Evolutionary conservation across 306 rosid species (phyloP), one percentile per base, ranked within the genome.

Genomic region (Luffa aegyptiaca): DNA sequence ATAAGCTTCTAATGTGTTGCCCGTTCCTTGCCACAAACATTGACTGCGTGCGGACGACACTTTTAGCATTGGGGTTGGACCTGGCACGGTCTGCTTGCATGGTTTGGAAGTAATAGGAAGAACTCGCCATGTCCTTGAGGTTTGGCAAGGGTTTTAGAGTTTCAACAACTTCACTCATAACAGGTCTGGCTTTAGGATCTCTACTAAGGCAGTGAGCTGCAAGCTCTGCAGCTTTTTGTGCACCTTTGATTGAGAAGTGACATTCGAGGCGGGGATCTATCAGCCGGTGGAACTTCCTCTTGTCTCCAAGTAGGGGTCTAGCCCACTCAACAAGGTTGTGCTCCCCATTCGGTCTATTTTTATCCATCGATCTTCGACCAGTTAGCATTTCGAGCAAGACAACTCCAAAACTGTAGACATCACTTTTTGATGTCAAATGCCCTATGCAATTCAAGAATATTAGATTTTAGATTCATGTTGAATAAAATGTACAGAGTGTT

Each of bases 271-370:
- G 94, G 16, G 96, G 91, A 80, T 95, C 99, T 35, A 95, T 89
- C 76, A 95, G 80, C 82, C 87, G 89, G 88, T 69, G 89, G 86
- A 92, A 87, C 88, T 82, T 83, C 82, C 93, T 90, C 85, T 88
- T 85, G 85, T 95, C 96, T 55, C 89, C 91, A 11, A 95, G 90
- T 39, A 89, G 82, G 14, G 94, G 97, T 77, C 93, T 90, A 4
- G 97, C 91, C 99, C 99, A 95, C 80, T 90, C 91, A 55, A 95
- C 97, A 71, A 95, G 93, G 89, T 93, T 95, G 70, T 93, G 97
- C 82, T 95, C 99, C 39, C 97, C 97, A n/a, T 89, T 92, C 21
- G 97, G 94, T 83, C 97, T 90, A 78, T 76, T 89, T 86, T 95
- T 95, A 74, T 95, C 99, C 83, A 93, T 88, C 8, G 97, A 88